Evolutionary conservation across 768 basidiomycete species (phyloP), one percentile per base, ranked within the genome.

Genomic region (Boletus rubescentipes): DNA sequence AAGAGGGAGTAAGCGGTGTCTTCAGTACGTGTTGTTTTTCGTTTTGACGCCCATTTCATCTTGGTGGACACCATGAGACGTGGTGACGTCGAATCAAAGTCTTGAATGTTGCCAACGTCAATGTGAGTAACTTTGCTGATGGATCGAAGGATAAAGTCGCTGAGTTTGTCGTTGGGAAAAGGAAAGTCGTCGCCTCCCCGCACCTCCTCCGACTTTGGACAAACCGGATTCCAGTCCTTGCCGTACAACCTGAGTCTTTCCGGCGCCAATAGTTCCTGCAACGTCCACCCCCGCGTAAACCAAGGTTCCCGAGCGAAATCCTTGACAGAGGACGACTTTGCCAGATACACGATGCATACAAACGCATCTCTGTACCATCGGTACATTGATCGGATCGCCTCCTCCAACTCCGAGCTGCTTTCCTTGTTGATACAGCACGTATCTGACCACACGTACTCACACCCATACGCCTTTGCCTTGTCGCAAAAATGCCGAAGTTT

Each of bases 361-460:
- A 45, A 44, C 9, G 59, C 57, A 31, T 59, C 48, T 39, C 37
- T 32, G 41, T 59, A 59, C 56, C 58, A 59, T n/a, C 43, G 44
- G 12, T 47, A 59, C 58, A 59, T 59, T 8, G 58, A 51, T 8
- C 48, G 56, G 26, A 59, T 46, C 5, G 57, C 58, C 38, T 59
- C 58, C 30, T 57, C 48, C 16, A 59, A 16, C 16, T 59, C 58
- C 9, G 58, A 38, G 41, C 55, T 58, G 21, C 48, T 58, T 29
- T 46, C 49, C 32, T 58, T 59, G 41, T 59, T 58, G 29, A 59
- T 59, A 16, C 58, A 59, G 12, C 60, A 65, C 5, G 66, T 65
- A 9, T 64, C 65, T 5, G 57, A 44, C 65, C 65, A 67, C 6
- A 54, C 66, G 30, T 55, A 63, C 26, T 57, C 47, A 46, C 56